These are phyloP conservation scores for Populus alba DNA, from an alignment of 345 rosid species.

Conservation along the genomic window DNA sequence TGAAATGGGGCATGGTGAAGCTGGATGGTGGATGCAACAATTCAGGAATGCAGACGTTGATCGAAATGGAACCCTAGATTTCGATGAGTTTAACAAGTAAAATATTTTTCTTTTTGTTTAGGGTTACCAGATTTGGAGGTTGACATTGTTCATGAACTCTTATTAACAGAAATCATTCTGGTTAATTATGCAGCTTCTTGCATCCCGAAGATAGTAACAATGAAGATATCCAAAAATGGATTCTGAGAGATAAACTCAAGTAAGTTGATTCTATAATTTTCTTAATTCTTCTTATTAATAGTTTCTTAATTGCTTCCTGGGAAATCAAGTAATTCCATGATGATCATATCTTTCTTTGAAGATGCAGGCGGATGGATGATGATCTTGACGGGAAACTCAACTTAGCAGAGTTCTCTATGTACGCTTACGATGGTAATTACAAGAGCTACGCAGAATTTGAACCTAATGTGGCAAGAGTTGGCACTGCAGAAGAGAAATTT, in stretches of 20 bases:
- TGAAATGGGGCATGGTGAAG: conserved; percentile 54
- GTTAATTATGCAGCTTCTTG: conserved; percentile 46
- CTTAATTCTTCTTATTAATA: not conserved
- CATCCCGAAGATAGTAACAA: conserved; percentile 70
- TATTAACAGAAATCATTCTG: not conserved
- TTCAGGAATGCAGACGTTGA: conserved; percentile 57
- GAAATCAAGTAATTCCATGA: too few species aligned
- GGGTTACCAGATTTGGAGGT: not conserved
- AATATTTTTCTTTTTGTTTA: not conserved
- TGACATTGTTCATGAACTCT: not conserved
- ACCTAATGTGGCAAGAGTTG: conserved; percentile 17
- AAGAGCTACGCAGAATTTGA: conserved; percentile 50
- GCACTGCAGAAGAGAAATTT: conserved; percentile 47
- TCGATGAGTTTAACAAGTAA: conserved; percentile 57
- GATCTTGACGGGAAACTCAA: conserved; percentile 51
- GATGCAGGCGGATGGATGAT: conserved; percentile 53
- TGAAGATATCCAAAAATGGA: conserved; percentile 51
- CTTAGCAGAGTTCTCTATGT: conserved; percentile 41
- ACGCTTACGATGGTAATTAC: conserved; percentile 41
- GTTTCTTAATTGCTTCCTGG: not conserved
- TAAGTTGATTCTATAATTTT: conserved; percentile 19
- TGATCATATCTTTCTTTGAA: not conserved
- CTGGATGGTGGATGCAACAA: conserved; percentile 74
- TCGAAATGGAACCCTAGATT: conserved; percentile 43
- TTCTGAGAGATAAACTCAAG: conserved; percentile 47